phyloP scores from a whole-genome alignment of 768 basidiomycete species.

The Podaxis pistillaris region DNA sequence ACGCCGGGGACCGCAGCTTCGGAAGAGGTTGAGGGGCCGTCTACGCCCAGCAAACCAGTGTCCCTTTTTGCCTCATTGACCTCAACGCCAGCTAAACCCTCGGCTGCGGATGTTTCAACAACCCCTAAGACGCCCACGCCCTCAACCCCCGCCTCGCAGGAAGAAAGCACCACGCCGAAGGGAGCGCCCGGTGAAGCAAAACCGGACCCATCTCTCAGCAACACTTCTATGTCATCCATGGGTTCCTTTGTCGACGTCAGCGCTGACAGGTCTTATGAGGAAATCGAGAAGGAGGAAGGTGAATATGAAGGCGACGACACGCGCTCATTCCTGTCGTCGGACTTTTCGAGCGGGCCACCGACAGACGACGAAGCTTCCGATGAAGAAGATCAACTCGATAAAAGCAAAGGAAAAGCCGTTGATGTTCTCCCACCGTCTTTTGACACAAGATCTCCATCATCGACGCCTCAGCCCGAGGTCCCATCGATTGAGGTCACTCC shows the following conservation, averaged over 20 bases:
- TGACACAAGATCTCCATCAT: slow-evolving; percentile 50
- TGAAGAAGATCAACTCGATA: slow-evolving; percentile 10
- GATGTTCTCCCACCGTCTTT: slow-evolving; percentile 20
- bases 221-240: slow-evolving; percentile 20
- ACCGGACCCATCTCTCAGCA: slow-evolving; percentile 15
- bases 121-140: slow-evolving; percentile 6
- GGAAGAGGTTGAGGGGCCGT: neutral
- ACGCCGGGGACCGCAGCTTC: slow-evolving; percentile 2
- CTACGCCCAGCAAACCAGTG: slow-evolving; percentile 6
- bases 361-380: slow-evolving; percentile 25
- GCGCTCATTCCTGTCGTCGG: slow-evolving; percentile 32
- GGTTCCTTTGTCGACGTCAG: slow-evolving; percentile 26
- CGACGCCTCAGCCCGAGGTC: slow-evolving; percentile 56
- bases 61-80: neutral
- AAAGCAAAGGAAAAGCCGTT: neutral
- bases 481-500: slow-evolving; percentile 39
- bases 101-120: neutral
- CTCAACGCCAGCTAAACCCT: neutral
- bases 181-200: neutral
- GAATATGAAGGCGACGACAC: slow-evolving; percentile 28
- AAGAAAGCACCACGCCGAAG: slow-evolving; percentile 8
- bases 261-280: slow-evolving; percentile 18
- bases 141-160: neutral
- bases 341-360: slow-evolving; percentile 32
- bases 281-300: slow-evolving; percentile 21